A percentile compares a stretch with the other conserved stretches of the same genome.
Evolutionary conservation across 2,329 filamentous ascomycete genomes (phyloP).

Genomic region (Nemania sp.): DNA sequence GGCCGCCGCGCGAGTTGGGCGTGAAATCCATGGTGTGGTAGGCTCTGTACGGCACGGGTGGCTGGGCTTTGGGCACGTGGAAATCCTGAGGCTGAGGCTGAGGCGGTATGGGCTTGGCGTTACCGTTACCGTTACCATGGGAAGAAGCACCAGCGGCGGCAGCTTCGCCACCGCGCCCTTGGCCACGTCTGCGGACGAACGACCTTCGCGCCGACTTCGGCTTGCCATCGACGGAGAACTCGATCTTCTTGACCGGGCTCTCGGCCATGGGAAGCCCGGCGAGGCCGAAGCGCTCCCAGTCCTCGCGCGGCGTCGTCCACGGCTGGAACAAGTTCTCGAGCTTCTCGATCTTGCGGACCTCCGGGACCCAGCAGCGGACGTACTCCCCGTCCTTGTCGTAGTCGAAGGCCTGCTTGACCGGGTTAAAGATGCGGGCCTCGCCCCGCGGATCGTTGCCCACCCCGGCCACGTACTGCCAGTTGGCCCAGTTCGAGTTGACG

Average conservation of each 20-base stretch:
- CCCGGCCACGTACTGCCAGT: constrained; percentile 81
- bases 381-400: constrained; percentile 74
- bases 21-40: constrained; percentile 6
- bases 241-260: constrained; percentile 65
- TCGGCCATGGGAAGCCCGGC: constrained; percentile 66
- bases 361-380: constrained; percentile 72
- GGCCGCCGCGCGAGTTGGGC: constrained; percentile 26
- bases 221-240: constrained; percentile 62
- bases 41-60: constrained; percentile 1
- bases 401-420: constrained; percentile 77
- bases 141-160: too few relatives aligned
- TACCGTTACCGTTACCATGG: too few relatives aligned
- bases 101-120: constrained; percentile 14
- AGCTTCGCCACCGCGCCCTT: constrained; percentile 28
- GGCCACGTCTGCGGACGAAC: constrained; percentile 39
- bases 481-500: constrained; percentile 75
- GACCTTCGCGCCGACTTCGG: constrained; percentile 44
- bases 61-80: neutral
- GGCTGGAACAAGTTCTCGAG: constrained; percentile 68
- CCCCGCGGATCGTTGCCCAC: constrained; percentile 79
- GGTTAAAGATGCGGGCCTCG: constrained; percentile 76
- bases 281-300: constrained; percentile 60
- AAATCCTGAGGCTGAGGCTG: neutral
- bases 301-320: constrained; percentile 64
- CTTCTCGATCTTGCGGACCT: constrained; percentile 59